These are phyloP conservation scores for Fomitopsis schrenkii DNA, from an alignment of 1,284 basidiomycete species.

Conservation along the genomic window DNA sequence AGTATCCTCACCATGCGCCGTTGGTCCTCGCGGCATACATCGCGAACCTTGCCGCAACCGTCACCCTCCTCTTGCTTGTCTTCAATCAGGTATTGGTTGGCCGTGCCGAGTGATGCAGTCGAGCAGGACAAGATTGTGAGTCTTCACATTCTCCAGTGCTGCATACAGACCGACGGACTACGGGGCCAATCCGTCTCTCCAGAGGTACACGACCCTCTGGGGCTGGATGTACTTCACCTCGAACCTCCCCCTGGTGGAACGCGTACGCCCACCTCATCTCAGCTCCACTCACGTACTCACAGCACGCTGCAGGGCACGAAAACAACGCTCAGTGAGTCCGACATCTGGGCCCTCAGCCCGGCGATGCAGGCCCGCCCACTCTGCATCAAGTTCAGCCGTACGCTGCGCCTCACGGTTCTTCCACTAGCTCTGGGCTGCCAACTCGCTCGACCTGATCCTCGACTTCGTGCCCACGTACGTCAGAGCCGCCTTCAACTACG, in stretches of 20 bases:
- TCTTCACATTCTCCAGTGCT: background rate
- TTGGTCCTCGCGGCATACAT: slow-evolving; percentile 28
- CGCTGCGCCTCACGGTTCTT: slow-evolving; percentile 50
- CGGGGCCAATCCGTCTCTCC: slow-evolving; percentile 54
- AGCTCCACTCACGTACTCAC: background rate
- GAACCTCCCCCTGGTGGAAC: slow-evolving; percentile 65
- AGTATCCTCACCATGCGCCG: slow-evolving; percentile 36
- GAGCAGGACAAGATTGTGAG: slow-evolving; percentile 50
- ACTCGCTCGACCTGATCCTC: slow-evolving; percentile 68
- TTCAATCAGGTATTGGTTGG: slow-evolving; percentile 57
- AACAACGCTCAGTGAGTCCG: slow-evolving; percentile 61
- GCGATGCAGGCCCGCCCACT: slow-evolving; percentile 65
- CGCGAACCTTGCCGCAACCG: slow-evolving; percentile 39
- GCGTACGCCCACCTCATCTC: slow-evolving; percentile 27
- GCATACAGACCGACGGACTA: background rate
- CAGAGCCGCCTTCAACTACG: slow-evolving; percentile 68
- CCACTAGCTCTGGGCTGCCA: slow-evolving; percentile 59
- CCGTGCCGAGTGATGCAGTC: slow-evolving; percentile 44
- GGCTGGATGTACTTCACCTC: slow-evolving; percentile 81
- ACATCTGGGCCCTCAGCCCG: slow-evolving; percentile 70
- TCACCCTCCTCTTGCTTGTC: slow-evolving; percentile 39
- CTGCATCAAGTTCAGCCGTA: slow-evolving; percentile 54
- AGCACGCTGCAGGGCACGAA: slow-evolving; percentile 41
- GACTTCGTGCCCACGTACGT: slow-evolving; percentile 65
- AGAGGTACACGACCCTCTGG: slow-evolving; percentile 74